These are phyloP conservation scores for Tetracladium setigerum DNA, from an alignment of 495 filamentous ascomycete species.

Conservation along the genomic window DNA sequence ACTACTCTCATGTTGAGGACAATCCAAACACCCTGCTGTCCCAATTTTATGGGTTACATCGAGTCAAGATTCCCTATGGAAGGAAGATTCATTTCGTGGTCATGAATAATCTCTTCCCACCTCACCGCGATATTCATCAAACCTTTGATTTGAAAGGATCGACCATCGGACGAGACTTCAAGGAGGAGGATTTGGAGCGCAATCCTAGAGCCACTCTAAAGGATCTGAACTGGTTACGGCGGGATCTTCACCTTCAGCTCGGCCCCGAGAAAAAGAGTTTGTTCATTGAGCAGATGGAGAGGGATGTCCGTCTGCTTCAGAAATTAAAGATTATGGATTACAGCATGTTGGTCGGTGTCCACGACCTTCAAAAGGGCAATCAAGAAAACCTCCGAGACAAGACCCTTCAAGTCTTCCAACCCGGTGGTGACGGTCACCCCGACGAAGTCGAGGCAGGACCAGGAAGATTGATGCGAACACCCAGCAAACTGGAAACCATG, in stretches of 20 bases:
- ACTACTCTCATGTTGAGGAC: conserved; percentile 85
- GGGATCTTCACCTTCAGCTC: conserved; percentile 77
- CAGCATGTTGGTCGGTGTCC: conserved; percentile 88
- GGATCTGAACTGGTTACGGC: conserved; percentile 92
- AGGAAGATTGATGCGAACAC: conserved; percentile 66
- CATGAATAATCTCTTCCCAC: conserved; percentile 99
- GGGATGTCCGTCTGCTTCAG: conserved; percentile 80
- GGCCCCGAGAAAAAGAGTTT: conserved; percentile 76
- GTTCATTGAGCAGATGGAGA: conserved; percentile 82
- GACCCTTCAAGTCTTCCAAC: conserved; percentile 91
- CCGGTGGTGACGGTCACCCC: conserved; percentile 59
- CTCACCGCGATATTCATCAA: conserved; percentile 93
- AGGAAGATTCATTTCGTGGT: conserved; percentile 99
- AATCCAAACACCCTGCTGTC: conserved; percentile 96
- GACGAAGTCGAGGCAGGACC: conserved; percentile 33
- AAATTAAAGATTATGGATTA: conserved; percentile 97
- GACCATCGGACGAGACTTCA: conserved; percentile 84
- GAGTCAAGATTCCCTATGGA: conserved; percentile 97
- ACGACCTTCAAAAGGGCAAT: conserved; percentile 82
- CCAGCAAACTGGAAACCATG: conserved; percentile 87
- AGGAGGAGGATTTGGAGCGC: conserved; percentile 75
- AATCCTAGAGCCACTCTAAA: conserved; percentile 94
- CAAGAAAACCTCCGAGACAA: conserved; percentile 94
- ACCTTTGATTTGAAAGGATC: conserved; percentile 99
- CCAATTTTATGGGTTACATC: conserved; percentile 95